Evolutionary conservation across 257 asterid genomes (phyloP), one percentile per base, ranked within the genome.

Genomic region (Lycium barbarum): DNA sequence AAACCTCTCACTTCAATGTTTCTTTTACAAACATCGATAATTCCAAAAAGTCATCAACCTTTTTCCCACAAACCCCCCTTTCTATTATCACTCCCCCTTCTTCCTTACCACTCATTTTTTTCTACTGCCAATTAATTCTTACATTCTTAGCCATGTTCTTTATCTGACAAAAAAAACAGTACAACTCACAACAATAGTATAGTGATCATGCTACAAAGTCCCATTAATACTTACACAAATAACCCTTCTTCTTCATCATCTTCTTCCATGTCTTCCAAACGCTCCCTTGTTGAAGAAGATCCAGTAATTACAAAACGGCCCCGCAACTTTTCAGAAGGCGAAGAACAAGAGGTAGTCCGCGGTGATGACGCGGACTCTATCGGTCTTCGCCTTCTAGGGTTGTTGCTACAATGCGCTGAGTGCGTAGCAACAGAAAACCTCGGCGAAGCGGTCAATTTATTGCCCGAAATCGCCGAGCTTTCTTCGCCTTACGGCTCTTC

Each of bases 401-500:
- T 96, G 45, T 94, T 96, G 9, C 93, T 96, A 3, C 98, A 92
- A 74, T 94, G 98, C 86, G 99, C 98, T 55, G 99, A 96, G 91
- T 91, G 88, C 86, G 98, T 96, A 1, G 94, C 97, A 12, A 87
- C 90, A 85, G 98, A 93, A 83, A 92, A 93, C 78, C 95, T 94
- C 33, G 90, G 91, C 81, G 97, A 91, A 72, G 99, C 97, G 55
- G 83, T 90, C 6, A 90, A 84, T 70, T 89, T 96, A 18, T 89
- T 95, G 9, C 98, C 99, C 0, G 98, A 95, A 78, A 92, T 93
- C n/a, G 90, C 93, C 0, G 95, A 95, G 90, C 97, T 95, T 15
- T 92, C 98, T 0, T 91, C 98, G 45, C 99, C 99, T 33, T 96
- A 89, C 90, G 99, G 99, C 51, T 93, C 98, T 38, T 93, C 99